Conservation (phyloP, 129 eudicot genomes). For the Ambrosia trifida region DNA sequence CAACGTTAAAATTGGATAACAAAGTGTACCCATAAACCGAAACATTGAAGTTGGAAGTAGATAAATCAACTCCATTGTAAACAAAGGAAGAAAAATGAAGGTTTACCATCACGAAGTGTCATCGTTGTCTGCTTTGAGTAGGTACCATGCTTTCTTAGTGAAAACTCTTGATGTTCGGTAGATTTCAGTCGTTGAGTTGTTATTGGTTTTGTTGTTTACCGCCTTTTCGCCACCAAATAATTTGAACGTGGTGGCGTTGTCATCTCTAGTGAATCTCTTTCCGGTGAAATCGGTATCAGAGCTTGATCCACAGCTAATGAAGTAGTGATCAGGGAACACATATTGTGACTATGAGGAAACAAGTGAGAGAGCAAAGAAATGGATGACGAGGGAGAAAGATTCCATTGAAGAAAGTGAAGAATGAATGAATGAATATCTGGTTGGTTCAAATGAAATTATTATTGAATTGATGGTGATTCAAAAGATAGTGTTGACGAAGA, state of each 20-base stretch:
- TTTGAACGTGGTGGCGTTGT: constrained; percentile 23
- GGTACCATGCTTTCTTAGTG: constrained; percentile 35
- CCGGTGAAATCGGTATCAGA: constrained; percentile 10
- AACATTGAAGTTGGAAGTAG: constrained; percentile 41
- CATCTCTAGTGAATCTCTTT: constrained; percentile 44
- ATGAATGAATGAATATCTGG: not conserved
- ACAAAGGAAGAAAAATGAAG: constrained; percentile 59
- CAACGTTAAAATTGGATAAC: constrained; percentile 38
- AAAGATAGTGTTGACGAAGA: no score
- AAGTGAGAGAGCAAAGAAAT: constrained; percentile 16
- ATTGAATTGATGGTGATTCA: constrained; percentile 17
- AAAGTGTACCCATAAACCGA: constrained; percentile 38
- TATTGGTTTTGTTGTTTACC: not conserved
- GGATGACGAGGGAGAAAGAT: constrained; percentile 19
- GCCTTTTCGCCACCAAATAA: constrained; percentile 23
- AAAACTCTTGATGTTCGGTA: constrained; percentile 57
- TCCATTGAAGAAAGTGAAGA: constrained; percentile 23
- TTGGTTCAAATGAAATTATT: not conserved
- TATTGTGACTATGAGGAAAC: constrained; percentile 17
- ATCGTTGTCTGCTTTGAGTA: constrained; percentile 23
- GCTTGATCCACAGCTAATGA: constrained; percentile 75
- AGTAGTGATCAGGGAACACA: constrained; percentile 42
- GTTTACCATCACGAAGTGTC: constrained; percentile 61
- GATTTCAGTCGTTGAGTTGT: constrained; percentile 15
- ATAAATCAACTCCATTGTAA: constrained; percentile 18